Evolutionary conservation across 1,139 yeast species (phyloP), one percentile per base, ranked within the genome.

Genomic region (Yamadazyma kanchanaburiensis): DNA sequence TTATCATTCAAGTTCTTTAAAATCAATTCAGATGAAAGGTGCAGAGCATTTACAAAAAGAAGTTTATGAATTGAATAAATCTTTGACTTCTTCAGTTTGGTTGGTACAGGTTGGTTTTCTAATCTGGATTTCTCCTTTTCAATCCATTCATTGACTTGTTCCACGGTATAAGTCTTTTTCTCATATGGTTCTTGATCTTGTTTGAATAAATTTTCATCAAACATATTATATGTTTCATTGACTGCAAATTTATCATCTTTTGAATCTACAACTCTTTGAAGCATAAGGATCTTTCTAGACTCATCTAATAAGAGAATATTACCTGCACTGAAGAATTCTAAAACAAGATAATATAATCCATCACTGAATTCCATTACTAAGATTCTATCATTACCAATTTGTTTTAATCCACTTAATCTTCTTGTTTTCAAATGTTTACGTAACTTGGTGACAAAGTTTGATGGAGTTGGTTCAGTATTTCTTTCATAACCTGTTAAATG

Each of bases 311-410:
- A 64, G 18, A 91, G 63, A 36, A 91, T 76, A 49, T 91, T 91
- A 21, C 98, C 98, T 2, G 96, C 96, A 50, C 96, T 86, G 61
- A 88, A 89, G 46, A 91, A 89, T 51, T 91, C 98, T 37, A 91
- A 59, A 0, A 86, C 95, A 42, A 89, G 63, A 48, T 84, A 82
- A 54, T 62, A 85, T 33, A 77, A 52, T 6, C 95, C 94, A 45
- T 86, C 94, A 31, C 88, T 77, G 55, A 91, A 89, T 35, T 85
- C 78, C 29, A 91, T 54, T 0, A 87, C 94, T 32, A 86, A 63
- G 13, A 87, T 76, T 51, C 98, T 71, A 51, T 88, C 96, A 44
- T 77, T 74, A 1, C 78, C 80, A 9, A 91, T 74, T 41, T 88
- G 94, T 40, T 73, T 75, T 27, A 91, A 64, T 15, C 74, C 73